Evolutionary conservation across 345 rosid genomes (phyloP), one percentile per base, ranked within the genome.

Genomic region (Linum usitatissimum): DNA sequence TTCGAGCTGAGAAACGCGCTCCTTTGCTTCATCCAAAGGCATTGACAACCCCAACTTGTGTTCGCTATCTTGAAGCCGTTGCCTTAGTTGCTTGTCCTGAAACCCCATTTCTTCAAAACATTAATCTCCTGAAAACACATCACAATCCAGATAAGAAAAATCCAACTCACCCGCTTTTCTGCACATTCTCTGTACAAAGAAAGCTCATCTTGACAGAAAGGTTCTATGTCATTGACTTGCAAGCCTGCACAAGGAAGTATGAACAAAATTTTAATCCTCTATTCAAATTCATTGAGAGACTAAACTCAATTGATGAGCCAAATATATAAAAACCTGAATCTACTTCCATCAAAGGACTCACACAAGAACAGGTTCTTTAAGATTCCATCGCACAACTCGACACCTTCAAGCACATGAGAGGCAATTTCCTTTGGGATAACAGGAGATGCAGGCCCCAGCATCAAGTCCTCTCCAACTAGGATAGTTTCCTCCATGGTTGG

Each of bases 401-500:
- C 85, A 53, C 96, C 97, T 78, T 87, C 81, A 45, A 92, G 82
- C 58, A 92, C 93, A 67, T 90, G 91, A 55, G 95, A 69, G 39
- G 99, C 92, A 53, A 90, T 93, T 77, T 93, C 99, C 67, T 81
- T 84, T 48, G 97, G 96, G 65, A 90, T 81, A 75, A 87, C 38
- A 59, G 97, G 94, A 55, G 96, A 90, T 58, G 97, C 94, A 39
- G 87, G 96, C 18, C 98, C 95, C 86, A 55, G 79, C 99, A 93
- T 93, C 1, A 93, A 76, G 77, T 93, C 97, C 68, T 87, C 99
- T 61, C 96, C 91, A 2, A 90, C 97, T 80, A 90, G 66, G 63
- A 93, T 87, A 30, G 94, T 90, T 79, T 93, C 97, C 84, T 90
- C 99, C 94, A 93, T 90, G 9, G 75, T 79, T 49, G 97, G 94